These are phyloP conservation scores for Rosa lucieae DNA, from an alignment of 306 rosid genomes.

Conservation along the genomic window DNA sequence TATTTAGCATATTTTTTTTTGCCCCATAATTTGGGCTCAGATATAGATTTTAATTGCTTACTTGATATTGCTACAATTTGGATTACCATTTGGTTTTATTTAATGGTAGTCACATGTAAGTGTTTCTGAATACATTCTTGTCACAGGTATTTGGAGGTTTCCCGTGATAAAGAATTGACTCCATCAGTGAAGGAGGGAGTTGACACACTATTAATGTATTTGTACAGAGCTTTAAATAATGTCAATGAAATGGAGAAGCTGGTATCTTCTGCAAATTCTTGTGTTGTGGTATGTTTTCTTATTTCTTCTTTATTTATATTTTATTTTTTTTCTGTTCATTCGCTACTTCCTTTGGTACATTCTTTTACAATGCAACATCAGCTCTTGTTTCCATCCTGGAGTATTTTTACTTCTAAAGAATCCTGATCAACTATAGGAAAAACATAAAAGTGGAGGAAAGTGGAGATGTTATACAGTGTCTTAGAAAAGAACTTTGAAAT, in stretches of 20 bases:
- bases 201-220: slow-evolving; percentile 87
- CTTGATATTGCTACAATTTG: not conserved
- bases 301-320: slow-evolving; percentile 6
- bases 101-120: slow-evolving; percentile 1
- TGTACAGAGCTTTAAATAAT: slow-evolving; percentile 82
- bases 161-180: slow-evolving; percentile 56
- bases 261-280: slow-evolving; percentile 83
- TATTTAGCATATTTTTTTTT: not conserved
- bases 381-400: not conserved
- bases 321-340: slow-evolving; percentile 1
- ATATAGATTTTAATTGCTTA: slow-evolving; percentile 16
- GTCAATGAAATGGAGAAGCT: slow-evolving; percentile 82
- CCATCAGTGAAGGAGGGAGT: slow-evolving; percentile 81
- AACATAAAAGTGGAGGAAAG: not conserved
- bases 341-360: slow-evolving; percentile 8
- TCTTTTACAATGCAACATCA: not conserved
- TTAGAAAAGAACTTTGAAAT: not conserved
- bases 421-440: not conserved
- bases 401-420: not conserved
- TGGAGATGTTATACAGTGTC: not conserved
- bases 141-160: slow-evolving; percentile 81
- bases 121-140: slow-evolving; percentile 21
- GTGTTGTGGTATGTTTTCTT: slow-evolving; percentile 75
- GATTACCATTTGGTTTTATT: not conserved
- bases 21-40: no score